Percentiles rank a stretch among this genome's conserved stretches.
These are phyloP conservation scores for Suillus luteus DNA, from an alignment of 768 basidiomycete genomes.

Conservation along the genomic window DNA sequence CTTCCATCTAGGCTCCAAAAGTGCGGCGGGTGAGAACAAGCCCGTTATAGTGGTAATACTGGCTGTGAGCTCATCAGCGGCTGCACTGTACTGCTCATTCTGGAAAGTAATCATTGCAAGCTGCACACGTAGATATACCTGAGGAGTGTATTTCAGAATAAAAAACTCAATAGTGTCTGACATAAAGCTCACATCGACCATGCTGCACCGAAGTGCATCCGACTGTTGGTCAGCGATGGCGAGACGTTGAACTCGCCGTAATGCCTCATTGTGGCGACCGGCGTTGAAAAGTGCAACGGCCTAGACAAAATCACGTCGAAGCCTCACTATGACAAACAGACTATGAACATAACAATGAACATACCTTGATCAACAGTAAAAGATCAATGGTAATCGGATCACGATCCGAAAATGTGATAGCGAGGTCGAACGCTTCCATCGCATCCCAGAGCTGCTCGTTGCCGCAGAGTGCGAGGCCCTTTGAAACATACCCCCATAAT, in stretches of 20 bases:
- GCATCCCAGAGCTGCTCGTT: neutral
- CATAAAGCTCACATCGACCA: slow-evolving; percentile 1
- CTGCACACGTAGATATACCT: neutral
- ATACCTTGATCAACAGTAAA: neutral
- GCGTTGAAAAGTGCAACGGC: neutral
- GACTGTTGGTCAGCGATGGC: neutral
- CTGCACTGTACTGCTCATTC: neutral
- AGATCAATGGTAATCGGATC: neutral
- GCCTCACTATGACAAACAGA: neutral
- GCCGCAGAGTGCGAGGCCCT: neutral
- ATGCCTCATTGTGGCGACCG: neutral
- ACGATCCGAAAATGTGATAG: slow-evolving; percentile 1
- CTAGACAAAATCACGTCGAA: neutral
- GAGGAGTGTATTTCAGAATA: neutral
- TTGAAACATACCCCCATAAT: neutral
- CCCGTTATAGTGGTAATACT: neutral
- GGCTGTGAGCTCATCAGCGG: neutral
- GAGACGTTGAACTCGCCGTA: slow-evolving; percentile 1
- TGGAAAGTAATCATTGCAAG: neutral
- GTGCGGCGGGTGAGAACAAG: neutral
- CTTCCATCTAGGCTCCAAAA: neutral
- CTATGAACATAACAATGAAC: neutral
- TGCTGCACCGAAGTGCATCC: neutral
- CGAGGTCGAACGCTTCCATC: neutral
- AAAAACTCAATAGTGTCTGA: neutral